Evolutionary conservation across 2,329 filamentous ascomycete genomes (phyloP), one percentile per base, ranked within the genome.

Genomic region (Aspergillus terreus): DNA sequence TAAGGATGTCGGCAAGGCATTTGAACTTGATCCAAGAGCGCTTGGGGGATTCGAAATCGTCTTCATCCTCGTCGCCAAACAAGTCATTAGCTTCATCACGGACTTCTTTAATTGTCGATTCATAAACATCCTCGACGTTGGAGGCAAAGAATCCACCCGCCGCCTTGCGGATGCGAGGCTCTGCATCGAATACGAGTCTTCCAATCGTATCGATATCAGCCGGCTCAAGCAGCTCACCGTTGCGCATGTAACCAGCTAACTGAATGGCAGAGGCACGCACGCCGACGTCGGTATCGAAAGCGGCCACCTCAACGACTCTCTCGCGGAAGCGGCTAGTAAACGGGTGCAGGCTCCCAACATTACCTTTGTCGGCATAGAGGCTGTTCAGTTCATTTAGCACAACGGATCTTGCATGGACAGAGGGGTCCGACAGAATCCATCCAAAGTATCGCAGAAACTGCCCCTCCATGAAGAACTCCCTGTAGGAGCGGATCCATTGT

Each of bases 261-360:
- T 89, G 83, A 44, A 99, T 87, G 7, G 90, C 87, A 6, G 85
- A 81, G 6, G 90, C 87, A 33, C 94, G 85, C 27, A 97, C 90
- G 47, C 80, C 81, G 12, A 87, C 76, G 60, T 99, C 94, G 0
- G 87, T 82, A 69, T 99, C 94, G 55, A 84, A 83, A 6, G 87
- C 90, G 0, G 92, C 92, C 77, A 99, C 96, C 72, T 99, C 94
- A 23, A 97, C 87, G 36, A 99, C 78, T 25, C 94, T 85, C 5
- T 86, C 79, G 45, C 92, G 82, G 71, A 97, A 99, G 44, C 91
- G 82, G 68, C 97, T 94, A 33, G 95, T 96, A 63, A 97, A 99
- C 53, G 91, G 89, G 51, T 90, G 88, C 47, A 99, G 77, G 1
- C 82, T 82, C 42, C 78, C 79, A 58, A 95, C 83, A 66, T 90